Evolutionary conservation across 1,284 basidiomycete genomes (phyloP), one percentile per base, ranked within the genome.

Genomic region (Megacollybia platyphylla): DNA sequence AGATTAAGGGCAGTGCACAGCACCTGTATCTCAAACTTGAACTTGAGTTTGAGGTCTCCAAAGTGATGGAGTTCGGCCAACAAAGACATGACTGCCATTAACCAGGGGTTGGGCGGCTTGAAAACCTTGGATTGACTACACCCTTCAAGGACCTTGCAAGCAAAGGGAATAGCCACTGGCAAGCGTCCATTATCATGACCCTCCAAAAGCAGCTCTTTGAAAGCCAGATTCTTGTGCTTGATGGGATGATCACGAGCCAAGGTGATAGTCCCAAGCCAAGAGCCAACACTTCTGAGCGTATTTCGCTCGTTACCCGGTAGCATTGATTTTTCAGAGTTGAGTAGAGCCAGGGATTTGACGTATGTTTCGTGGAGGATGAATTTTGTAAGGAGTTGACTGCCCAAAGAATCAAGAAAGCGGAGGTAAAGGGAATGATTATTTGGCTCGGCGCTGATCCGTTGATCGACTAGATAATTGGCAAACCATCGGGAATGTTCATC

Each of bases 1-100:
- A 99, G 77, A 28, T 87, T 82, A 28, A 98, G 76, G 36, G 79
- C 79, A 61, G 92, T 94, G 73, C 94, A 98, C 7, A 98, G 68
- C 27, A 97, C 85, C 63, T 99, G 96, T 50, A 99, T 98, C 65
- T 98, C 96, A 56, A 98, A 98, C 62, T 97, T 98, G 59, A 94
- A 73, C 59, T 97, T 97, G 47, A 98, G 71, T 64, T 97, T 96
- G 48, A 98, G 73, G 54, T 98, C 93, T 3, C 92, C 94, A 53
- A 84, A 96, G 57, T 94, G 90, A 62, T 99, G 98, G 15, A 99
- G 74, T 62, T 99, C 96, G 34, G 84, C 89, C 40, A 98, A 76
- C 20, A 98, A 71, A 49, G 86, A 79, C 51, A 98, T 70, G 48
- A 98, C 87, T 0, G 87, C 93, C 83, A 96, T 92, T 44, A 99